Evolutionary conservation across 116 monocot species (phyloP).

Genomic region (Papilionanthe hybrid): DNA sequence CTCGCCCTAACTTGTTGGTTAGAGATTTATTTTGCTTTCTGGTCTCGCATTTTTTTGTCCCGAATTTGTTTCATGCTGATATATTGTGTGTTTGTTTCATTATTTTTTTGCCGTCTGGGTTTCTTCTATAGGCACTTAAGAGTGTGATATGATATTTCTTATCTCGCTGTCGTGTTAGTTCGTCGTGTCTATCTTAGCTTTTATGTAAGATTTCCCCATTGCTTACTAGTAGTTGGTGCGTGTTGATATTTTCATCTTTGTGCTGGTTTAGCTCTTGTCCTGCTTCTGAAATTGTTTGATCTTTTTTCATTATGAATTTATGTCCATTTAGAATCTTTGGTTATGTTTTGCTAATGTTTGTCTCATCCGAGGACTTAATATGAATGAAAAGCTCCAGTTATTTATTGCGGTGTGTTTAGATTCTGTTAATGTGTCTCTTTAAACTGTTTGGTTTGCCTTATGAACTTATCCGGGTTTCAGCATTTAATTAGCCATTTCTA

Average conservation of each 20-base stretch:
- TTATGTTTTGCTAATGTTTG: background rate
- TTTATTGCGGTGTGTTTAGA: background rate
- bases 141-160: background rate
- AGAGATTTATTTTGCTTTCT: background rate
- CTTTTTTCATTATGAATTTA: background rate
- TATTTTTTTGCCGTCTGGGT: background rate
- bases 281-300: background rate
- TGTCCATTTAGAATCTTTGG: background rate
- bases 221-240: background rate
- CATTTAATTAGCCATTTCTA: background rate
- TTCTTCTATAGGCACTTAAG: background rate
- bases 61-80: background rate
- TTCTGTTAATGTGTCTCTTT: background rate
- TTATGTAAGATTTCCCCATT: no score
- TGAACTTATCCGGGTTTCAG: background rate
- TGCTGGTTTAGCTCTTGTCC: background rate
- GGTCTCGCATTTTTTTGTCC: background rate
- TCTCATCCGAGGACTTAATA: background rate
- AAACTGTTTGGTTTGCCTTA: background rate
- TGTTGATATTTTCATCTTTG: background rate
- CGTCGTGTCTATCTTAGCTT: no score
- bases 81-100: background rate
- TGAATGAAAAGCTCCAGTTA: background rate
- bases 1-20: slow-evolving; percentile 1
- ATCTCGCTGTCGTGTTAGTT: background rate